phyloP scores from a whole-genome alignment of 805 yeast species.

The Monosporozyma aerobia region DNA sequence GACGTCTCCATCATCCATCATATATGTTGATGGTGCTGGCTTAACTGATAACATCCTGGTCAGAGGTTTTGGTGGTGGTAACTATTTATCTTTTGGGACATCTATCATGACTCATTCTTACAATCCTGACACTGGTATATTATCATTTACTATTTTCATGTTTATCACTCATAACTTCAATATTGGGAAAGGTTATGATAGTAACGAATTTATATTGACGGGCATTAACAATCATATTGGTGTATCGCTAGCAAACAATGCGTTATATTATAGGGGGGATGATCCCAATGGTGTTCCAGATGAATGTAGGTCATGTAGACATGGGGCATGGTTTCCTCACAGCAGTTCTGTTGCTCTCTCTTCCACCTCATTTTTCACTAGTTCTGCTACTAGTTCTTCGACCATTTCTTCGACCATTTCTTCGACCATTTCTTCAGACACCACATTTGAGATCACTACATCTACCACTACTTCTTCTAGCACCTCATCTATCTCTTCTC shows the following conservation, averaged over 20 bases:
- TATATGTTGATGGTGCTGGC: constrained; percentile 6
- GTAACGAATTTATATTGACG: neutral
- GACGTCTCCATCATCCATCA: constrained; percentile 6
- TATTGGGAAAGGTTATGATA: constrained; percentile 11
- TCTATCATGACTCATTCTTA: constrained; percentile 4
- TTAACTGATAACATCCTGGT: constrained; percentile 6
- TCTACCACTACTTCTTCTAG: no score
- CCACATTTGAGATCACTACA: no score
- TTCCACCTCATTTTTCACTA: constrained; percentile 2
- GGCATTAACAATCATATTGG: constrained; percentile 3
- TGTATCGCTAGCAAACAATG: constrained; percentile 3
- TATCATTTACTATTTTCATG: constrained; percentile 5
- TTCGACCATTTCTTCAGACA: no score
- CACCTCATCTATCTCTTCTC: no score
- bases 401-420: no score
- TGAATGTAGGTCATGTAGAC: constrained; percentile 3
- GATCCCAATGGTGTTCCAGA: constrained; percentile 3
- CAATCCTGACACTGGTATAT: constrained; percentile 9
- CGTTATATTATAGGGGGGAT: constrained; percentile 1
- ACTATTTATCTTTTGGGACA: constrained; percentile 5
- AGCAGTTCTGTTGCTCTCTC: neutral
- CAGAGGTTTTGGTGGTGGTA: constrained; percentile 8
- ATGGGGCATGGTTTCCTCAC: neutral
- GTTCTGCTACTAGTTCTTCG: neutral
- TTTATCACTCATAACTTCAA: constrained; percentile 5